Percentiles rank a stretch among this genome's conserved stretches.
Conservation (phyloP, 78 protist species). For the Dictyostelium capitatum region DNA sequence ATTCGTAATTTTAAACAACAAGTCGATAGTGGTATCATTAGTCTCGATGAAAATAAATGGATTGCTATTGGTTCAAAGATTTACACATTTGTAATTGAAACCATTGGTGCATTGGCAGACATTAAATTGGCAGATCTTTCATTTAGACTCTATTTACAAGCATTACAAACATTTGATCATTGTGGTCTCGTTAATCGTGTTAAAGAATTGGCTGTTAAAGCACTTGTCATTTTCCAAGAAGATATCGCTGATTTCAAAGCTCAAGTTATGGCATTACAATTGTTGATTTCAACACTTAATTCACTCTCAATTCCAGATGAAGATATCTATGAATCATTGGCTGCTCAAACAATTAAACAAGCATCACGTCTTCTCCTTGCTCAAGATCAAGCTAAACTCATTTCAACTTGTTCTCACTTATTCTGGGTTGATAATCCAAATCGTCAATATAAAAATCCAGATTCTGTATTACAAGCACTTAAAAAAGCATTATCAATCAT, state of each 20-base stretch:
- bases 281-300: slow-evolving; percentile 87
- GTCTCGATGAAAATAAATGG: slow-evolving; percentile 65
- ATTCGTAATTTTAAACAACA: slow-evolving; percentile 75
- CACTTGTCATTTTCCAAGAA: slow-evolving; percentile 95
- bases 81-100: slow-evolving; percentile 82
- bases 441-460: slow-evolving; percentile 68
- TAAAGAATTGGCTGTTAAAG: slow-evolving; percentile 91
- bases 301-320: slow-evolving; percentile 40
- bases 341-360: slow-evolving; percentile 82
- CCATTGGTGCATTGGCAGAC: slow-evolving; percentile 76
- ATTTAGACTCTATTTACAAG: slow-evolving; percentile 90
- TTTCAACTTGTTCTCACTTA: slow-evolving; percentile 85
- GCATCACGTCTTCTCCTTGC: slow-evolving; percentile 83
- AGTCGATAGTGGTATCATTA: slow-evolving; percentile 69
- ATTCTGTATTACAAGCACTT: slow-evolving; percentile 70
- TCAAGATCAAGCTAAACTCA: slow-evolving; percentile 95
- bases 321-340: slow-evolving; percentile 92
- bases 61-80: slow-evolving; percentile 73
- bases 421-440: slow-evolving; percentile 89
- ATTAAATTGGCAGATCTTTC: slow-evolving; percentile 77
- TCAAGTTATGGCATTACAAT: slow-evolving; percentile 84
- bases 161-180: slow-evolving; percentile 89
- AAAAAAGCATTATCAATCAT: slow-evolving; percentile 54
- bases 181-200: slow-evolving; percentile 79
- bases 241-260: slow-evolving; percentile 88